These are phyloP conservation scores for Coemansia sp. DNA, from an alignment of 371 early-diverging fungal genomes.

Conservation along the genomic window DNA sequence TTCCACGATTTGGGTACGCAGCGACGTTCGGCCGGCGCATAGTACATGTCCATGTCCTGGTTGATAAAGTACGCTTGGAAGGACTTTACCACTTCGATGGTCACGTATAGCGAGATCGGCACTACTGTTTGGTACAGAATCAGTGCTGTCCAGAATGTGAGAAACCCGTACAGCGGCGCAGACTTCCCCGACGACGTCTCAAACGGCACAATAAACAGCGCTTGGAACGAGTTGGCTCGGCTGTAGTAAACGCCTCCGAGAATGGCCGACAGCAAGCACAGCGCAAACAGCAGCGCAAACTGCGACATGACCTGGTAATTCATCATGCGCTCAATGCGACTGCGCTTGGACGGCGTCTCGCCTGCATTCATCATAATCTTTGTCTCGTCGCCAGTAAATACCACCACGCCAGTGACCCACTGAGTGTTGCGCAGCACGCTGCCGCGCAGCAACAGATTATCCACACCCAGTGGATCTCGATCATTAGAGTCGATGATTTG, in stretches of 20 bases:
- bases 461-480: conserved; percentile 68
- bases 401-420: conserved; percentile 77
- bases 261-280: conserved; percentile 64
- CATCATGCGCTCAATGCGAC: conserved; percentile 88
- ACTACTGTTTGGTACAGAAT: conserved; percentile 79
- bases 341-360: conserved; percentile 89
- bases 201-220: conserved; percentile 36
- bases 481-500: conserved; percentile 28
- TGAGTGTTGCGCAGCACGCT: conserved; percentile 87
- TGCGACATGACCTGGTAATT: conserved; percentile 79
- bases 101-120: conserved; percentile 96
- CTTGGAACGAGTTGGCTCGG: conserved; percentile 42
- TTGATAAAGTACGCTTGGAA: conserved; percentile 77
- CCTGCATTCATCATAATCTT: conserved; percentile 90
- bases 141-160: conserved; percentile 64
- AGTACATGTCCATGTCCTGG: conserved; percentile 83
- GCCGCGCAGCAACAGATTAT: conserved; percentile 87
- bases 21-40: conserved; percentile 70
- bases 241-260: conserved; percentile 60
- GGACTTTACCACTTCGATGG: conserved; percentile 88
- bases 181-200: conserved; percentile 32
- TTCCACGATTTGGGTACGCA: conserved; percentile 88
- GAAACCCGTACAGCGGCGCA: conserved; percentile 48
- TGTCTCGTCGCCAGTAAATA: conserved; percentile 88
- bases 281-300: conserved; percentile 58